phyloP scores from a whole-genome alignment of 768 basidiomycete species.

The Chiua virens region DNA sequence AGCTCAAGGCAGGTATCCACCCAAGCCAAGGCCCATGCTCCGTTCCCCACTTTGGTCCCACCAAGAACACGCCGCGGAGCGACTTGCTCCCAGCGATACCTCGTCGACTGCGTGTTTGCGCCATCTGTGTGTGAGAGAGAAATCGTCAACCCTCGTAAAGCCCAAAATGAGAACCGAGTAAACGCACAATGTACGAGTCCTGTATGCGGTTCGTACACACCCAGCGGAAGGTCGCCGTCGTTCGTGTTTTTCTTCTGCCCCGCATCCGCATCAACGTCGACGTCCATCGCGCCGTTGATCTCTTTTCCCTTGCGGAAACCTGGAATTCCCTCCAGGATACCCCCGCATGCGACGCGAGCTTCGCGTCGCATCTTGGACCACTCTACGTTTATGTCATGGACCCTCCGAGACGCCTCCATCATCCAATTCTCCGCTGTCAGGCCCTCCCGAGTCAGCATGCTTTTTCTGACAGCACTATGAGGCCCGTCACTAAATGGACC shows the following conservation, averaged over 20 bases:
- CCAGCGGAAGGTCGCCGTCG: slow-evolving; percentile 47
- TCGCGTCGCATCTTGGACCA: slow-evolving; percentile 62
- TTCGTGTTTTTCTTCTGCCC: slow-evolving; percentile 31
- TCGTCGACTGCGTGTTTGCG: slow-evolving; percentile 73
- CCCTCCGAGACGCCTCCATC: slow-evolving; percentile 69
- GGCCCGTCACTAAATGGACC: slow-evolving; percentile 91
- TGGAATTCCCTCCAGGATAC: slow-evolving; percentile 39
- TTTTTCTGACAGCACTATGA: slow-evolving; percentile 80
- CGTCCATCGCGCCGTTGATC: slow-evolving; percentile 29
- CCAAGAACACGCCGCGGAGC: slow-evolving; percentile 58
- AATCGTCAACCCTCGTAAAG: slow-evolving; percentile 2
- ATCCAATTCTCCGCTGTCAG: slow-evolving; percentile 94
- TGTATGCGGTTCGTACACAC: slow-evolving; percentile 82
- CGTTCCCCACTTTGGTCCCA: slow-evolving; percentile 73
- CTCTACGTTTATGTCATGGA: slow-evolving; percentile 60
- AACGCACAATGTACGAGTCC: slow-evolving; percentile 71
- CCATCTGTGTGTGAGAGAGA: slow-evolving; percentile 51
- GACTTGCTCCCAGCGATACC: slow-evolving; percentile 57
- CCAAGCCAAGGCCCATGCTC: slow-evolving; percentile 81
- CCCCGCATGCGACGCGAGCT: slow-evolving; percentile 51
- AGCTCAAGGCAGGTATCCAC: slow-evolving; percentile 56
- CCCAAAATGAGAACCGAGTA: not conserved
- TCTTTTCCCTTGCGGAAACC: slow-evolving; percentile 32
- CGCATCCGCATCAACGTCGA: slow-evolving; percentile 27
- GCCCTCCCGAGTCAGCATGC: slow-evolving; percentile 73